phyloP scores from a whole-genome alignment of 768 basidiomycete species.

The Phylloporus rhodoxanthus region DNA sequence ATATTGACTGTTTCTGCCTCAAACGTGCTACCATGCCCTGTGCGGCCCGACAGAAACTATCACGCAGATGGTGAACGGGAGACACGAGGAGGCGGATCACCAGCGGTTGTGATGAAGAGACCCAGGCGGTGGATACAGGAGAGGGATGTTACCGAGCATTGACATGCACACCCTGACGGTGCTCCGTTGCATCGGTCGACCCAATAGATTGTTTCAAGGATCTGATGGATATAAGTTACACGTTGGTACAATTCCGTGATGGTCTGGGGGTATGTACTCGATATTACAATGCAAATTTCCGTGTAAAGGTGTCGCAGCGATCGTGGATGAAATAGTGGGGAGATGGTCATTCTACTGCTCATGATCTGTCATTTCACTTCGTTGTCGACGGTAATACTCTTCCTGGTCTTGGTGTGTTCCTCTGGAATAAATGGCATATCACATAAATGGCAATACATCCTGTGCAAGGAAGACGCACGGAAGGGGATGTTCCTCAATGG shows the following conservation, averaged over 20 bases:
- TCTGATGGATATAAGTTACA: conserved; percentile 18
- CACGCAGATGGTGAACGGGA: conserved; percentile 49
- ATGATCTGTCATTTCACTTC: conserved; percentile 15
- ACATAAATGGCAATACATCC: conserved; percentile 15
- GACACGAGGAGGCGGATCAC: conserved; percentile 19
- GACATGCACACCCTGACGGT: background rate
- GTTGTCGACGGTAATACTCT: conserved; percentile 45
- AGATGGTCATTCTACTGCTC: conserved; percentile 12
- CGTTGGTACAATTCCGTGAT: conserved; percentile 19
- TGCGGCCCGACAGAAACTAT: conserved; percentile 50
- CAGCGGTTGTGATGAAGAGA: conserved; percentile 51
- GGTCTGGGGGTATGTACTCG: conserved; percentile 19
- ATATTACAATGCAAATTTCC: conserved; percentile 29
- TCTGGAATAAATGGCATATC: conserved; percentile 30
- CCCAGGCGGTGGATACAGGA: conserved; percentile 83
- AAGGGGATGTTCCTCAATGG: conserved; percentile 69
- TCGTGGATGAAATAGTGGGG: conserved; percentile 3
- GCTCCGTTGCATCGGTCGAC: conserved; percentile 1
- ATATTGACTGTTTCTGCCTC: conserved; percentile 78
- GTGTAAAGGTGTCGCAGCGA: conserved; percentile 17
- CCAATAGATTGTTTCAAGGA: background rate
- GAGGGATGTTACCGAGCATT: conserved; percentile 29
- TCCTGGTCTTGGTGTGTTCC: conserved; percentile 61
- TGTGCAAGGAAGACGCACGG: conserved; percentile 31
- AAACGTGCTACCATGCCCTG: conserved; percentile 74